These are phyloP conservation scores for Corymbia citriodora DNA, from an alignment of 441 rosid genomes.

Conservation along the genomic window DNA sequence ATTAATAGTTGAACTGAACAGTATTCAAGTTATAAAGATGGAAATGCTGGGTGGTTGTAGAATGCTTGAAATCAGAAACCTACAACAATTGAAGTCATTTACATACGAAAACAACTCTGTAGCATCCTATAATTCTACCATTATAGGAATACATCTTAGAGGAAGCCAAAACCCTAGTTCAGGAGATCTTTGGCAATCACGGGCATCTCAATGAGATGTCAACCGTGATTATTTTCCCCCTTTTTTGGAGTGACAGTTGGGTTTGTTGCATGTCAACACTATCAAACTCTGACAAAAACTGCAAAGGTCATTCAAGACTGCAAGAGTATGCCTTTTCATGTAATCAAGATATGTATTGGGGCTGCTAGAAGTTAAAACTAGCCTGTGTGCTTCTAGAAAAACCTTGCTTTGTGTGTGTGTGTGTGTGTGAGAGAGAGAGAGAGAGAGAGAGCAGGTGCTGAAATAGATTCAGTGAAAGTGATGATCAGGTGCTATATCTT, in stretches of 20 bases:
- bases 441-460: neutral
- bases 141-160: neutral
- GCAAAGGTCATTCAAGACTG: neutral
- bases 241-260: neutral
- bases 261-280: neutral
- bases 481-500: neutral
- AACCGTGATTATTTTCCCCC: neutral
- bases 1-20: neutral
- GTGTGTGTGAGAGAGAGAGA: neutral
- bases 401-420: neutral
- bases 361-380: neutral
- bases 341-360: neutral
- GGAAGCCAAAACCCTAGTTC: neutral
- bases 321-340: neutral
- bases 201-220: neutral
- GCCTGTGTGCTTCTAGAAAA: neutral
- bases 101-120: neutral
- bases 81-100: neutral
- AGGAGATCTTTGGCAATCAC: neutral
- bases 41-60: neutral
- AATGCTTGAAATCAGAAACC: neutral
- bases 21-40: neutral
- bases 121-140: neutral
- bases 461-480: neutral
- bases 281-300: neutral